These are phyloP conservation scores for Curvularia spicifera DNA, from an alignment of 2,329 filamentous ascomycete genomes.

Conservation along the genomic window DNA sequence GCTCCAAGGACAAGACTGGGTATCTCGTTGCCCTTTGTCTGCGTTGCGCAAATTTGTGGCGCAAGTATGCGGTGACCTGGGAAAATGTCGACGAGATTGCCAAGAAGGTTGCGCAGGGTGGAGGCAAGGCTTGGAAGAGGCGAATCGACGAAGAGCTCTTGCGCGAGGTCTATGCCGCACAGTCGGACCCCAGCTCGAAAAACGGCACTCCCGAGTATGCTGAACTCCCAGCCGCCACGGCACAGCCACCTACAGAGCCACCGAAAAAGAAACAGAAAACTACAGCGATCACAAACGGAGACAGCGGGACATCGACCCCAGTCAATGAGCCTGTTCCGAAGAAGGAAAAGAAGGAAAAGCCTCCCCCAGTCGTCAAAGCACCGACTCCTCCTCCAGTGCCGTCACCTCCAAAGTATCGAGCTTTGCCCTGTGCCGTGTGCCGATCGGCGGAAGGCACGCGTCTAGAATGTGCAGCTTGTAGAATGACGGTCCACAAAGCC, in stretches of 20 bases:
- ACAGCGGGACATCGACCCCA: constrained; percentile 55
- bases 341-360: constrained; percentile 49
- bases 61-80: constrained; percentile 94
- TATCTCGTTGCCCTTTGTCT: constrained; percentile 84
- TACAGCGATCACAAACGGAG: constrained; percentile 51
- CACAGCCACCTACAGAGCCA: constrained; percentile 53
- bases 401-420: constrained; percentile 77
- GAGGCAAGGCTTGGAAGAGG: constrained; percentile 83
- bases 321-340: constrained; percentile 50
- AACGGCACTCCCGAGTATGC: constrained; percentile 37
- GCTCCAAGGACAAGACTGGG: constrained; percentile 77
- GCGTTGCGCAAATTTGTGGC: constrained; percentile 91
- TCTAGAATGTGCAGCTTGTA: constrained; percentile 84
- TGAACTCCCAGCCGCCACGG: constrained; percentile 33
- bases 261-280: constrained; percentile 67
- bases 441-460: constrained; percentile 65
- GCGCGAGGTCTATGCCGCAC: constrained; percentile 63
- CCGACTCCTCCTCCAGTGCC: constrained; percentile 68
- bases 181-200: constrained; percentile 37
- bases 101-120: constrained; percentile 81
- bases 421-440: constrained; percentile 86
- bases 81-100: constrained; percentile 90
- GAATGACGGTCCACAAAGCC: constrained; percentile 85
- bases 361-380: constrained; percentile 55
- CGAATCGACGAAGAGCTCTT: constrained; percentile 93